These are phyloP conservation scores for Capsicum pubescens DNA, from an alignment of 257 asterid species.

Conservation along the genomic window DNA sequence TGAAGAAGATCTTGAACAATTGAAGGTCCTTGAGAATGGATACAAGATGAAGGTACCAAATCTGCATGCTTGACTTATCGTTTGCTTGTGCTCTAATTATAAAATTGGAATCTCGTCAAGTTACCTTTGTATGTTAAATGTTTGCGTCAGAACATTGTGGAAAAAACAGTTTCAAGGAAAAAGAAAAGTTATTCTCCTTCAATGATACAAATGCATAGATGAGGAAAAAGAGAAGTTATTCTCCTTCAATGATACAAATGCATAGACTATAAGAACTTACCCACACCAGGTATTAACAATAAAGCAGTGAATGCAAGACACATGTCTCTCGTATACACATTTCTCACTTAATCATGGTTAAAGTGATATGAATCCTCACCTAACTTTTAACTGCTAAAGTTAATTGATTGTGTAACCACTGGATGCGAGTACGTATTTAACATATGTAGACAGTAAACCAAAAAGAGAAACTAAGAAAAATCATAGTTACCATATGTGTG, in stretches of 20 bases:
- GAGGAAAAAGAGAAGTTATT: background rate
- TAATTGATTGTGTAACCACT: background rate
- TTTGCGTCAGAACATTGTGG: background rate
- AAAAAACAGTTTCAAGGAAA: background rate
- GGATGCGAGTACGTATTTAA: background rate
- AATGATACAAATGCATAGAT: background rate
- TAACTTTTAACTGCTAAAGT: background rate
- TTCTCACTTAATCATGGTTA: background rate
- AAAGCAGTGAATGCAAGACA: background rate
- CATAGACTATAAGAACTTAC: background rate
- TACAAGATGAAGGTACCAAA: slow-evolving; percentile 84
- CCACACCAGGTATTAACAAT: background rate
- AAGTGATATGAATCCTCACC: background rate
- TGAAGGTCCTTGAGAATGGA: slow-evolving; percentile 94
- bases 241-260: background rate
- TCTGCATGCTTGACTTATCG: background rate
- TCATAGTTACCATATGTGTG: background rate
- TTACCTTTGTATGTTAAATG: background rate
- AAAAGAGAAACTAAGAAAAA: background rate
- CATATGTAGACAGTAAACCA: background rate
- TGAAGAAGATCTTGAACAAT: slow-evolving; percentile 96
- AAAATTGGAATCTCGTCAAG: background rate
- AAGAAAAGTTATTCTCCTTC: background rate
- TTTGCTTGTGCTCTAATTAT: background rate
- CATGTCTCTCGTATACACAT: background rate